Percentiles rank a stretch among this genome's conserved stretches.
These are phyloP conservation scores for Neonectria faginata DNA, from an alignment of 2,329 filamentous ascomycete genomes.

Conservation along the genomic window DNA sequence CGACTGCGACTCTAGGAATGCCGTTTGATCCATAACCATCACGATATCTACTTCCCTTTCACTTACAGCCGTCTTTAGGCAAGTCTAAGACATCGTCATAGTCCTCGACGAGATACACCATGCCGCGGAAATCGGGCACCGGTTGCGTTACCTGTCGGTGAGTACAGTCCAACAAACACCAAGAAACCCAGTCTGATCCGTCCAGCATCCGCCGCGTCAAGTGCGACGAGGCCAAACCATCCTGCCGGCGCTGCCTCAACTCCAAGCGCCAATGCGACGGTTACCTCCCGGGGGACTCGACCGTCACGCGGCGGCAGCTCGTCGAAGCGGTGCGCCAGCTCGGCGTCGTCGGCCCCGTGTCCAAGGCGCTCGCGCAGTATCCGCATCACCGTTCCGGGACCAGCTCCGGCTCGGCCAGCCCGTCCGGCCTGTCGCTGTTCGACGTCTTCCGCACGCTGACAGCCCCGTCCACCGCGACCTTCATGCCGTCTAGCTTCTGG, in stretches of 20 bases:
- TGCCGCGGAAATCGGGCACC: conserved; percentile 43
- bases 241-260: conserved; percentile 44
- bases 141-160: conserved; percentile 46
- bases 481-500: conserved; percentile 51
- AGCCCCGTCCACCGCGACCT: conserved; percentile 42
- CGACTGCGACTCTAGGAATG: neutral
- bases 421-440: conserved; percentile 43
- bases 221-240: conserved; percentile 50
- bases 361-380: conserved; percentile 38
- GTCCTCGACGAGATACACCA: conserved; percentile 2
- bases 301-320: conserved; percentile 49
- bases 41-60: too few relatives aligned
- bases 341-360: conserved; percentile 47
- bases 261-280: conserved; percentile 50
- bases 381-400: conserved; percentile 24
- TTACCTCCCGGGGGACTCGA: conserved; percentile 43
- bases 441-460: conserved; percentile 52
- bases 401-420: conserved; percentile 14
- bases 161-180: conserved; percentile 4
- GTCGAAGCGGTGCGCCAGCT: conserved; percentile 45
- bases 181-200: neutral
- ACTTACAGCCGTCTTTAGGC: neutral
- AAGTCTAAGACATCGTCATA: neutral
- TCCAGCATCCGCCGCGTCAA: conserved; percentile 52
- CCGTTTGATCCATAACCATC: too few relatives aligned